phyloP scores from a whole-genome alignment of 257 asterid species.

The Apocynum venetum region DNA sequence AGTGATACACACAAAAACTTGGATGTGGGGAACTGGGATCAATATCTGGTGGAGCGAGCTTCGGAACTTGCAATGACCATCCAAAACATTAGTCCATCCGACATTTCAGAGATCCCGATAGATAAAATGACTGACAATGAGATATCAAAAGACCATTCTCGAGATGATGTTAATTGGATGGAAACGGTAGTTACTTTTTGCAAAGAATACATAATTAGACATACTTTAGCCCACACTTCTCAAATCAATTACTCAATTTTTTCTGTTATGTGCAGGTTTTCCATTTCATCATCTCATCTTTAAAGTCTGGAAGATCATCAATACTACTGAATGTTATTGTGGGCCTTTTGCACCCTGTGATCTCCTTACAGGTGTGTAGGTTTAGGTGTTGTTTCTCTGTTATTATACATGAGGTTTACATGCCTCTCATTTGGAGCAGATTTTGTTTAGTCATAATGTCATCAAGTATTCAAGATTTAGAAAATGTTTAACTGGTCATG shows the following conservation, averaged over 20 bases:
- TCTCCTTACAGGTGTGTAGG: constrained; percentile 75
- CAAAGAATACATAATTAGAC: constrained; percentile 11
- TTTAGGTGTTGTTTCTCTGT: constrained; percentile 11
- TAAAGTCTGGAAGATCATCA: constrained; percentile 96
- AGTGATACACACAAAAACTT: constrained; percentile 24
- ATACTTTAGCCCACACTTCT: constrained; percentile 1
- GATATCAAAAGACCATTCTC: constrained; percentile 49
- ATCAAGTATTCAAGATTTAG: background rate
- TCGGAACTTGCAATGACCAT: constrained; percentile 66
- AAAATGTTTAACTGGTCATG: background rate
- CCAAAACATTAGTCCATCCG: constrained; percentile 61
- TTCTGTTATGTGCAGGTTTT: constrained; percentile 57
- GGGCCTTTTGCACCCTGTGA: constrained; percentile 82
- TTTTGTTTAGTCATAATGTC: background rate
- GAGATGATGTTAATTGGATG: constrained; percentile 95
- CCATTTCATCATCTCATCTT: constrained; percentile 84
- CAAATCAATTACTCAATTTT: constrained; percentile 10
- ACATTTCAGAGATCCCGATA: constrained; percentile 39
- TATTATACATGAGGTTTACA: background rate
- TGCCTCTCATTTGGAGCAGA: background rate
- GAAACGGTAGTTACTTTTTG: constrained; percentile 71
- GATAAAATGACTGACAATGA: constrained; percentile 44
- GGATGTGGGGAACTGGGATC: constrained; percentile 55
- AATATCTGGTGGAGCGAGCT: constrained; percentile 56
- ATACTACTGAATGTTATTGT: constrained; percentile 84